Conservation (phyloP, 371 early-diverging fungal genomes). For the Syncephalis plumigaleata region DNA sequence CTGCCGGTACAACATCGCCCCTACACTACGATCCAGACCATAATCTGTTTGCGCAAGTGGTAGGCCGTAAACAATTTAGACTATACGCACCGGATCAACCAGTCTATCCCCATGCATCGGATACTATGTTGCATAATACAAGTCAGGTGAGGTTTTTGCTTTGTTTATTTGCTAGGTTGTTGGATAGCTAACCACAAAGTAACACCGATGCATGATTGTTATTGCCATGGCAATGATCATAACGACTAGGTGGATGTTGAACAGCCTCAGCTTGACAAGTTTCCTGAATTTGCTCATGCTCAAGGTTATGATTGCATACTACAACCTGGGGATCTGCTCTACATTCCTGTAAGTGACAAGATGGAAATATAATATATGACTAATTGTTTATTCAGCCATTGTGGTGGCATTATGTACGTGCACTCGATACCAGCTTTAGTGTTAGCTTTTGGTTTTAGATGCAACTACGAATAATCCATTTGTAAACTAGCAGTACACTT, state of each 20-base stretch:
- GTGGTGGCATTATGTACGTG: slow-evolving; percentile 87
- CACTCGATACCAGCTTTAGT: slow-evolving; percentile 57
- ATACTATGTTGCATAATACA: slow-evolving; percentile 38
- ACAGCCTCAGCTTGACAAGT: slow-evolving; percentile 16
- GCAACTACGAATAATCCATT: no score
- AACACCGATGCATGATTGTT: background rate
- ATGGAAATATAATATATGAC: slow-evolving; percentile 1
- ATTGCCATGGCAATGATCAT: background rate
- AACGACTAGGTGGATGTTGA: slow-evolving; percentile 40
- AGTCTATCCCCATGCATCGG: slow-evolving; percentile 5
- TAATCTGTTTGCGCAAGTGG: slow-evolving; percentile 77
- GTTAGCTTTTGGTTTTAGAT: slow-evolving; percentile 75
- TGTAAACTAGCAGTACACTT: no score
- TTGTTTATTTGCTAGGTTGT: no score
- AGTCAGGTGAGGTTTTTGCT: slow-evolving; percentile 58
- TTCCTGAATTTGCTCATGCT: slow-evolving; percentile 34
- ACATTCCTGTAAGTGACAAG: slow-evolving; percentile 61
- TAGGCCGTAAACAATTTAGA: slow-evolving; percentile 64
- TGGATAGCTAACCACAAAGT: no score
- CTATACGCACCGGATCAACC: slow-evolving; percentile 48
- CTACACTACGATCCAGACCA: slow-evolving; percentile 73
- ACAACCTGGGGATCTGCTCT: slow-evolving; percentile 66
- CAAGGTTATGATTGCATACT: slow-evolving; percentile 49
- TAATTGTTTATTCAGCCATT: slow-evolving; percentile 21
- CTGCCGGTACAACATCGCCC: slow-evolving; percentile 67